Evolutionary conservation across 2,329 filamentous ascomycete species (phyloP).

Genomic region (Penicillium palitans): DNA sequence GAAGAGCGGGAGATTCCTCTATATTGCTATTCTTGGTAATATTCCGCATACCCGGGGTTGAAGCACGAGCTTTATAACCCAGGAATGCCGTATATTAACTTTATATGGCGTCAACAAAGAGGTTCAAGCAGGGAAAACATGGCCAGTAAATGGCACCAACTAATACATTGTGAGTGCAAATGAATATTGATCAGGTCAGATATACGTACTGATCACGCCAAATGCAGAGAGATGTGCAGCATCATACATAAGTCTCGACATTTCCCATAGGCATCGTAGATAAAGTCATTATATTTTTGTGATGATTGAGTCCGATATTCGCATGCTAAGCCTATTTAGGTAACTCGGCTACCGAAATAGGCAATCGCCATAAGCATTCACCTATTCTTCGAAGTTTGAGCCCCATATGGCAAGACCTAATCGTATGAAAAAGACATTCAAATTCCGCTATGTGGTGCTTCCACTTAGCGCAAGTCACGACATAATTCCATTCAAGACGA

Average conservation of each 20-base stretch:
- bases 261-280: neutral
- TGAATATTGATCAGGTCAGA: neutral
- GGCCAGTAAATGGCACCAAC: neutral
- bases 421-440: too few relatives aligned
- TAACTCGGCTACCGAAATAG: too few relatives aligned
- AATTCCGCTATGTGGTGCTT: too few relatives aligned
- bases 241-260: neutral
- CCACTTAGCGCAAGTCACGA: neutral
- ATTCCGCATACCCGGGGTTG: neutral
- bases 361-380: neutral
- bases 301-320: too few relatives aligned
- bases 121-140: neutral
- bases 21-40: neutral
- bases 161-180: neutral
- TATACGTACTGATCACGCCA: neutral
- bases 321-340: too few relatives aligned
- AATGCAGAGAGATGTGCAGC: neutral
- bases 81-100: neutral
- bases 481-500: neutral
- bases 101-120: neutral
- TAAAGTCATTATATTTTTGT: too few relatives aligned
- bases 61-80: neutral
- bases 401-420: too few relatives aligned
- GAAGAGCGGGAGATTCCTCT: too few relatives aligned
- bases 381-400: neutral